Evolutionary conservation across 1,139 yeast genomes (phyloP), one percentile per base, ranked within the genome.

Genomic region (Pneumocystis wakefieldiae): DNA sequence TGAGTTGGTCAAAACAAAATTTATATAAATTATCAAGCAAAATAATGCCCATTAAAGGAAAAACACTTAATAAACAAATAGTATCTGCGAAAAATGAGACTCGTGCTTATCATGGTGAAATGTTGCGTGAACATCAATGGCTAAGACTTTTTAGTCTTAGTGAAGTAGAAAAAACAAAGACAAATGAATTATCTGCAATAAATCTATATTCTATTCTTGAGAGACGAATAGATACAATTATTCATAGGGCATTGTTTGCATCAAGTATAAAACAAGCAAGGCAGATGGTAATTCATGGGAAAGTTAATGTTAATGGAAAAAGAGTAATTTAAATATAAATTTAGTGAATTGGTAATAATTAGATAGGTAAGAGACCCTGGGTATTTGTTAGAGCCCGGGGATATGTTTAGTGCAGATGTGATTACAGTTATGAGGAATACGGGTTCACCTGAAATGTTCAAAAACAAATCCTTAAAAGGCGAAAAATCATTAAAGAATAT

Each of bases 21-120:
- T 78, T 92, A 74, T 92, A 87, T 82, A 92, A 92, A 72, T 76
- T 91, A 67, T 85, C 83, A 76, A 86, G 85, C 74, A 85, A 86
- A 71, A 80, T 83, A 57, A 77, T 78, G 62, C 76, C 81, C 39
- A 81, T 76, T 67, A 78, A 78, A 65, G 80, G 83, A 10, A 82
- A 81, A 71, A 81, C 90, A 17, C 76, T 88, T 65, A 92, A 80
- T 76, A 96, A 90, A 76, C 96, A 91, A 75, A 89, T 90, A 76
- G 92, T 96, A 91, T 76, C 80, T 10, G 86, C 97, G 63, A 92
- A 94, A 74, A 86, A 85, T 71, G 97, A 90, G 73, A 85, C 97
- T 3, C 82, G 98, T 76, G 86, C 94, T 1, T 92, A 92, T 74
- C 98, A 92, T 73, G 98, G 98, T 69, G 97, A 92, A 71, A 91